A percentile compares a stretch with the other conserved stretches of the same genome.
phyloP scores from a whole-genome alignment of 306 rosid genomes.

The Citrullus colocynthis region DNA sequence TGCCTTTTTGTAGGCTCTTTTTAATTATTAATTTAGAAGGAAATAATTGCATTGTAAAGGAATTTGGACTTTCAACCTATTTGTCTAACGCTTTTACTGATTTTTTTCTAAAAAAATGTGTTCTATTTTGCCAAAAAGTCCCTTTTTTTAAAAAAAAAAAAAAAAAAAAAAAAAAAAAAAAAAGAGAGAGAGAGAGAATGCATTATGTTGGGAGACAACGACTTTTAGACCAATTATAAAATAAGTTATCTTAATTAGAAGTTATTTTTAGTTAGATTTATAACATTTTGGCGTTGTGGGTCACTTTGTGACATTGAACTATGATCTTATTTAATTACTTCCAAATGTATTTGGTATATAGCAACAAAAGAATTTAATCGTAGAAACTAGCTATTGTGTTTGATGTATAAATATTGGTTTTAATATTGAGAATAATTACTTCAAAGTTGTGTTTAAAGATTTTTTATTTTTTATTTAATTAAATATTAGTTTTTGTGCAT shows the following conservation, averaged over 20 bases:
- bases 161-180: too few species aligned
- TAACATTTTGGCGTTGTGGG: neutral
- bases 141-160: too few species aligned
- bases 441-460: too few species aligned
- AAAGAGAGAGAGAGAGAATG: too few species aligned
- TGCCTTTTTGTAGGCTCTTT: neutral
- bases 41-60: conserved; percentile 4
- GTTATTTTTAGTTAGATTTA: neutral
- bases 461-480: too few species aligned
- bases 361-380: neutral
- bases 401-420: neutral
- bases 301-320: neutral
- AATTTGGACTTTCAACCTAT: neutral
- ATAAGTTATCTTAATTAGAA: neutral
- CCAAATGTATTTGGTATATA: neutral
- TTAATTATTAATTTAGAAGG: neutral
- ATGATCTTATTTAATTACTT: neutral
- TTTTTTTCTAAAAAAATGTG: neutral
- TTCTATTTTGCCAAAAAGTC: neutral
- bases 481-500: too few species aligned
- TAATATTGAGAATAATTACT: neutral
- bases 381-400: neutral
- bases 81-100: neutral
- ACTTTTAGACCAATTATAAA: neutral
- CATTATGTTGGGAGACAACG: neutral